Conservation (phyloP, 1,284 basidiomycete species). For the Apiotrichum siamense region DNA sequence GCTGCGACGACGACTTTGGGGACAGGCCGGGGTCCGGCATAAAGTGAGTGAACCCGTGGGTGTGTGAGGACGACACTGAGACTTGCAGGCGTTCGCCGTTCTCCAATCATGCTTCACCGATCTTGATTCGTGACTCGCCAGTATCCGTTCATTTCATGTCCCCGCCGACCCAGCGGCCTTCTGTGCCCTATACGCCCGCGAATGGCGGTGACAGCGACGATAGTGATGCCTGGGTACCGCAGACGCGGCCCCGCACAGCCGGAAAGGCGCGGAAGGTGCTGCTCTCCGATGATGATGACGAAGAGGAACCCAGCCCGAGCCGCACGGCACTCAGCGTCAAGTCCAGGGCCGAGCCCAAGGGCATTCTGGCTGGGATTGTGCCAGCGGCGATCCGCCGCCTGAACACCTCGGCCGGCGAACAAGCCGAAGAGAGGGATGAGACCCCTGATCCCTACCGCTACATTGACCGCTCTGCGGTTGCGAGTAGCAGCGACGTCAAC, state of each 20-base stretch:
- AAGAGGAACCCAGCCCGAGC: background rate
- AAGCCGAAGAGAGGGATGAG: background rate
- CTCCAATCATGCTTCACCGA: background rate
- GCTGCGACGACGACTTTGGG: no score
- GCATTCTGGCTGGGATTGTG: background rate
- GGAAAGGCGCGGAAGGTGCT: background rate
- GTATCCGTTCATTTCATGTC: background rate
- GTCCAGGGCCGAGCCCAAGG: background rate
- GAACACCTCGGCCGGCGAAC: background rate
- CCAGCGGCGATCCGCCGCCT: conserved; percentile 3
- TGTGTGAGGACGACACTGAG: no score
- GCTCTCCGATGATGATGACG: conserved; percentile 9
- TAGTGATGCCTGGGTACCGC: background rate
- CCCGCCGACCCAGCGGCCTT: background rate
- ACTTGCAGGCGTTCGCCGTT: no score
- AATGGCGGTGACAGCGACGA: background rate
- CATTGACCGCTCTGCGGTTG: background rate
- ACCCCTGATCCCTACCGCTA: no score
- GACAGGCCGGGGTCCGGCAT: no score
- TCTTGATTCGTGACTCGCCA: background rate
- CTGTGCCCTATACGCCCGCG: conserved; percentile 1
- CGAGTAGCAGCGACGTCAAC: background rate
- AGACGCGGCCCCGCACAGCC: background rate
- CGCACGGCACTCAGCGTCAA: background rate
- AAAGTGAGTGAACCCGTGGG: no score